Base-by-base conservation (phyloP, 1,139 yeast species). In the Scheffersomyces parashehatae region DNA sequence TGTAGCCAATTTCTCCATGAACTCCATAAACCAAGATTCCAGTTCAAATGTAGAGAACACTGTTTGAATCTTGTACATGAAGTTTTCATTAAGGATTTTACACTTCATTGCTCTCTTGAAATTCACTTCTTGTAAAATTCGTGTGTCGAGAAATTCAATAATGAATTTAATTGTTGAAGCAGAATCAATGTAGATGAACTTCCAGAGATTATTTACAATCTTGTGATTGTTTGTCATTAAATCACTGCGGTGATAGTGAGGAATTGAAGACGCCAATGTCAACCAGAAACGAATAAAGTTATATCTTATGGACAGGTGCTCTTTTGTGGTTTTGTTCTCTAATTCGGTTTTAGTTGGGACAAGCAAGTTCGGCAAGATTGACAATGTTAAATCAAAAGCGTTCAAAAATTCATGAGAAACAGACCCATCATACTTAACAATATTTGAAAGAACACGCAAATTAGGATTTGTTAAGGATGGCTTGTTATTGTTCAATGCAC, bases 51-150 rank as follows among this genome's bases (percentile, higher is more conserved):
- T 65, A 26, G 70, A 59, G 46, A 82, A 82, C 1, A 87, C 59
- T 4, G 77, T 73, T 32, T 81, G 79, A 31, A 88, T 55, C 45
- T 82, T 82, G 31, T 76, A 74, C 51, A 90, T 61, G 28, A 85
- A 80, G 72, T 87, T 81, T 56, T 91, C 98, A 55, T 88, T 89
- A 55, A 91, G 78, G 14, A 90, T 77, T 50, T 82, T 81, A 52
- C 89, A 79, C 59, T 90, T 91, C 1, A 90, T 79, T 45, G 84
- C 70, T 55, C 83, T 84, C 50, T 81, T 79, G 56, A 83, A 85
- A 12, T 79, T 70, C 1, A 71, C 59, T 53, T 91, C 97, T 29
- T 65, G 61, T 34, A 89, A 59, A 2, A 91, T 74, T 29, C 70
- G 68, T 1, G 67, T 56, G 12, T 73, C 78, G 43, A 89, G 65